Evolutionary conservation across 805 yeast genomes (phyloP), one percentile per base, ranked within the genome.

Genomic region (Saitoella complicata): DNA sequence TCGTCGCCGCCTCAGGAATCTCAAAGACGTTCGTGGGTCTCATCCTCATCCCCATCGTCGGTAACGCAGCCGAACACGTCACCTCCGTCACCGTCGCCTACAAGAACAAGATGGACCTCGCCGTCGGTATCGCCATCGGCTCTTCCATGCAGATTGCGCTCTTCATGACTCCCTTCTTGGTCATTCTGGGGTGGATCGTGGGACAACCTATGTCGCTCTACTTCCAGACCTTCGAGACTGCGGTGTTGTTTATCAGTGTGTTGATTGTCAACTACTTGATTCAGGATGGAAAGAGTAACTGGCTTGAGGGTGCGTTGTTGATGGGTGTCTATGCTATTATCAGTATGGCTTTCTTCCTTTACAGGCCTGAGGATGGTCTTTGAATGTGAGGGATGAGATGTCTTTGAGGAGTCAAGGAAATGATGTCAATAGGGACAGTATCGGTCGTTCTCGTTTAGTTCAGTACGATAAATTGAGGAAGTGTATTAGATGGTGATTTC

Each of bases 11-110:
- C 32, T 76, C 94, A 2, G 95, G 95, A 3, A 69, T 91, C 45
- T 82, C 95, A 38, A 88, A 88, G 71, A 86, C 97, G 0, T 91
- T 91, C 56, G 85, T 91, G 56, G 97, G 97, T 60, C 69, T 91
- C 53, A 80, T 91, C 53, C 76, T 91, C 40, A 80, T 91, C 50
- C 98, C 98, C 38, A 88, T 91, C 50, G 97, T 91, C 31, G 98
- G 97, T 46, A 91, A 91, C 57, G 98, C 98, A 2, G 97, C 97
- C 8, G 98, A 91, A 63, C 98, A 91, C 62, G 97, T 85, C 43
- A 91, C 98, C 12, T 95, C 97, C 3, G 80, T 91, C 36, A 73
- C 85, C 50, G 97, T 91, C 41, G 97, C 98, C 13, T 75, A 78
- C 72, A 86, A 86, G 65, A 84, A 91, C 63, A 91, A 91, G 65